phyloP scores from a whole-genome alignment of 2,329 filamentous ascomycete species.

The Xylaria sp. region DNA sequence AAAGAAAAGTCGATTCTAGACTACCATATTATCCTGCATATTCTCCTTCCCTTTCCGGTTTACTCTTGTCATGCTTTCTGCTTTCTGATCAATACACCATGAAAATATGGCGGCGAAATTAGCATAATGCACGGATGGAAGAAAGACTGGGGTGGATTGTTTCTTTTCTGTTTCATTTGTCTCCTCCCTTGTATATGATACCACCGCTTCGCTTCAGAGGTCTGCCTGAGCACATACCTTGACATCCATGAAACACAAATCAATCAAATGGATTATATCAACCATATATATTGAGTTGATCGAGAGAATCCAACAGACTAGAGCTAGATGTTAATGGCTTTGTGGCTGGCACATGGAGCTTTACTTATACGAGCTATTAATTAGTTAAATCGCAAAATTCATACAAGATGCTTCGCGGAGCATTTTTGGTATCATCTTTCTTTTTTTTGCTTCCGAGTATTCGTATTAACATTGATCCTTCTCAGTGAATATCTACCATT shows the following conservation, averaged over 20 bases:
- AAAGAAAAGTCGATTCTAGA: constrained; percentile 21
- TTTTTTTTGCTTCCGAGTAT: neutral
- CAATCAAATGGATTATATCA: constrained; percentile 8
- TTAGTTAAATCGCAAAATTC: neutral
- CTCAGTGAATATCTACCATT: neutral
- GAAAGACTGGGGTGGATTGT: constrained; percentile 10
- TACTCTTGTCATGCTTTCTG: constrained; percentile 23
- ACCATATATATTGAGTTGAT: constrained; percentile 11
- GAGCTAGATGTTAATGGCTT: constrained; percentile 18
- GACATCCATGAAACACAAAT: constrained; percentile 4
- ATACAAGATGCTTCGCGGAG: neutral
- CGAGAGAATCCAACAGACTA: constrained; percentile 15
- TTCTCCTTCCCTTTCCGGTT: constrained; percentile 24
- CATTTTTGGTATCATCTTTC: neutral
- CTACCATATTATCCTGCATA: constrained; percentile 17
- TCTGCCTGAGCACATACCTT: constrained; percentile 7
- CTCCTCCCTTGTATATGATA: constrained; percentile 29
- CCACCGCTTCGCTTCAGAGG: constrained; percentile 15
- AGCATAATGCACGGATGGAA: constrained; percentile 16
- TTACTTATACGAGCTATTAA: constrained; percentile 9
- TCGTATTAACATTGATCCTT: neutral
- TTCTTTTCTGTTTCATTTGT: constrained; percentile 9
- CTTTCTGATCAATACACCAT: constrained; percentile 1
- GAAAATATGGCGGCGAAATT: constrained; percentile 12
- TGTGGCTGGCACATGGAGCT: constrained; percentile 23